These are phyloP conservation scores for Oryza brachyantha DNA, from an alignment of 176 grass and related monocot genomes.

Conservation along the genomic window DNA sequence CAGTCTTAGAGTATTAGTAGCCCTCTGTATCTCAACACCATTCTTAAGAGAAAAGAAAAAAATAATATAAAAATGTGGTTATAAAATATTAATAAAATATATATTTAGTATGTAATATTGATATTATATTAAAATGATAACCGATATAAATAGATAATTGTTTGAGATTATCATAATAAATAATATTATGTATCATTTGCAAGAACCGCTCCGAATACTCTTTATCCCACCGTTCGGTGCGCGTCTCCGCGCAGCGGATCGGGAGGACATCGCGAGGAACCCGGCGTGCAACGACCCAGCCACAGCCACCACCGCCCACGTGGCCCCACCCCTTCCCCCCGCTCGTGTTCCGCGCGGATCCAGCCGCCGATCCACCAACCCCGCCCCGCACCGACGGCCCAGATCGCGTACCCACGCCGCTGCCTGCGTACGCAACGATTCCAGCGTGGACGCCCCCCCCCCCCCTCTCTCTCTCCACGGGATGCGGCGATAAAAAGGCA, in stretches of 20 bases:
- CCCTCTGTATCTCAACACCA: too few species aligned
- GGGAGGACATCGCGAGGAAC: neutral
- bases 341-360: neutral
- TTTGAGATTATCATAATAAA: neutral
- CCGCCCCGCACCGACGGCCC: slow-evolving; percentile 1
- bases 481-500: slow-evolving; percentile 27
- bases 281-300: neutral
- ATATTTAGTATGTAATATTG: too few species aligned
- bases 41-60: too few species aligned
- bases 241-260: neutral
- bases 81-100: too few species aligned
- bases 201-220: too few species aligned
- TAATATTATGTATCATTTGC: neutral
- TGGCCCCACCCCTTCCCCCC: neutral
- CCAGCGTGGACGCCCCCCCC: slow-evolving; percentile 20
- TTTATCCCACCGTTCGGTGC: neutral
- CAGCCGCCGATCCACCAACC: neutral
- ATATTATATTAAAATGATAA: too few species aligned
- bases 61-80: too few species aligned
- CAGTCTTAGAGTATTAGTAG: too few species aligned
- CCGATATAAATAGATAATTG: too few species aligned
- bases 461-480: neutral
- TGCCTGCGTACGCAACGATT: neutral
- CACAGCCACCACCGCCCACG: neutral
- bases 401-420: neutral